A percentile compares a stretch with the other conserved stretches of the same genome.
Conservation (phyloP, 163 green algal genomes). For the Trebouxiophyceae sp. region DNA sequence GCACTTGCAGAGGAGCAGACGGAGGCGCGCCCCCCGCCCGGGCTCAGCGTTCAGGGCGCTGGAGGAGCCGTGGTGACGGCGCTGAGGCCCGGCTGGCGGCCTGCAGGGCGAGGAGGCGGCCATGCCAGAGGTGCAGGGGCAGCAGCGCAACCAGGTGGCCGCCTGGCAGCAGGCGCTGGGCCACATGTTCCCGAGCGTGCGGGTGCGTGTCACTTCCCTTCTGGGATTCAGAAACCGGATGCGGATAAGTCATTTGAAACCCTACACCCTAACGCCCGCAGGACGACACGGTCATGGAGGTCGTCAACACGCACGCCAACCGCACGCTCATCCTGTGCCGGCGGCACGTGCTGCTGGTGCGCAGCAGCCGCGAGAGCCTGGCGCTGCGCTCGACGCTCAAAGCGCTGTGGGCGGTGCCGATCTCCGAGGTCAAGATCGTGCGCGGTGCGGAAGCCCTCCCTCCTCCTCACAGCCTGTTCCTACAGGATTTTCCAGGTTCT, state of each 20-base stretch:
- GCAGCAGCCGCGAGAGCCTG: not conserved
- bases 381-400: conserved; percentile 27
- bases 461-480: not conserved
- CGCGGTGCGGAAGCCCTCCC: conserved; percentile 9
- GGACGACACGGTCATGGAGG: conserved; percentile 35
- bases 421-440: conserved; percentile 37
- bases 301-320: conserved; percentile 45
- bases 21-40: not conserved
- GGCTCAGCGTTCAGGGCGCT: conserved; percentile 5
- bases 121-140: conserved; percentile 13
- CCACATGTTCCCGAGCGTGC: conserved; percentile 39
- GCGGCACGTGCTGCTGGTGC: conserved; percentile 60
- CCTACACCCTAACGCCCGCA: not conserved
- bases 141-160: conserved; percentile 22
- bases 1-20: conserved; percentile 20
- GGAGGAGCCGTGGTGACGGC: too few species aligned
- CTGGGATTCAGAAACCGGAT: not conserved
- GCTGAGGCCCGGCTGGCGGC: too few species aligned
- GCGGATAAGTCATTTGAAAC: not conserved
- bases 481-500: not conserved
- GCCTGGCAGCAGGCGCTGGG: conserved; percentile 49
- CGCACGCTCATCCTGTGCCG: conserved; percentile 67
- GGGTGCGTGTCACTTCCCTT: conserved; percentile 19
- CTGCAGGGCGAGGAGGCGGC: conserved; percentile 18
- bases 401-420: conserved; percentile 35